Percentiles rank a stretch among this genome's conserved stretches.
phyloP scores from a whole-genome alignment of 306 rosid genomes.

The Calophaca sinica region DNA sequence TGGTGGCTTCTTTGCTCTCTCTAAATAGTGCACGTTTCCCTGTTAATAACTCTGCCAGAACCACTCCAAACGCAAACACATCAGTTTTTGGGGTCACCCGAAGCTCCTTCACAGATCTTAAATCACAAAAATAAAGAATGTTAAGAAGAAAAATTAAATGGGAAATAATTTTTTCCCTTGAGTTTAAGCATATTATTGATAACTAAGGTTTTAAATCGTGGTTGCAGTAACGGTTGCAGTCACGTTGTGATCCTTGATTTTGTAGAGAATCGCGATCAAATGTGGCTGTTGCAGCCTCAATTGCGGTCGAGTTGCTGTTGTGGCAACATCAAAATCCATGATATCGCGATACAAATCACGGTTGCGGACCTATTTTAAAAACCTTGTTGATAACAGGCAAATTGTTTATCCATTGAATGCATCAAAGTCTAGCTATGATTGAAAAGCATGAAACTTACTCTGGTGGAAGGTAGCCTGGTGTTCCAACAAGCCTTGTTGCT shows the following conservation, averaged over 20 bases:
- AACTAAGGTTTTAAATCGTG: too few relatives aligned
- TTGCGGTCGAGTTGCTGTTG: too few relatives aligned
- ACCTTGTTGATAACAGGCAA: neutral
- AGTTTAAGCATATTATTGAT: neutral
- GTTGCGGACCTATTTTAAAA: too few relatives aligned
- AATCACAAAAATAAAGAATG: neutral
- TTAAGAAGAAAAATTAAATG: slow-evolving; percentile 12
- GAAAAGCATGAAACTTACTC: slow-evolving; percentile 57
- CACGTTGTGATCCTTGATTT: too few relatives aligned
- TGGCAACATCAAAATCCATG: too few relatives aligned
- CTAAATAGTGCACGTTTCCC: slow-evolving; percentile 71
- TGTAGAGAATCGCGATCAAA: too few relatives aligned
- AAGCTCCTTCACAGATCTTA: slow-evolving; percentile 83
- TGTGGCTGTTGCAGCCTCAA: too few relatives aligned
- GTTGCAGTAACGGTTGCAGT: too few relatives aligned
- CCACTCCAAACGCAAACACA: slow-evolving; percentile 85
- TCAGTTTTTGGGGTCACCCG: slow-evolving; percentile 80
- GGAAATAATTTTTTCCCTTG: neutral
- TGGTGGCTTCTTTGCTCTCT: slow-evolving; percentile 56
- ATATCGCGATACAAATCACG: too few relatives aligned
- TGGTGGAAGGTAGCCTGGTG: slow-evolving; percentile 92
- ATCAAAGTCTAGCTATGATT: neutral
- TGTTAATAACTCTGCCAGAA: slow-evolving; percentile 72
- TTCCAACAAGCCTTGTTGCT: slow-evolving; percentile 77
- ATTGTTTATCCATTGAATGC: neutral